A percentile compares a stretch with the other conserved stretches of the same genome.
Evolutionary conservation across 192 early-diverging fungal genomes (phyloP).

Genomic region (Coemansia sp.): DNA sequence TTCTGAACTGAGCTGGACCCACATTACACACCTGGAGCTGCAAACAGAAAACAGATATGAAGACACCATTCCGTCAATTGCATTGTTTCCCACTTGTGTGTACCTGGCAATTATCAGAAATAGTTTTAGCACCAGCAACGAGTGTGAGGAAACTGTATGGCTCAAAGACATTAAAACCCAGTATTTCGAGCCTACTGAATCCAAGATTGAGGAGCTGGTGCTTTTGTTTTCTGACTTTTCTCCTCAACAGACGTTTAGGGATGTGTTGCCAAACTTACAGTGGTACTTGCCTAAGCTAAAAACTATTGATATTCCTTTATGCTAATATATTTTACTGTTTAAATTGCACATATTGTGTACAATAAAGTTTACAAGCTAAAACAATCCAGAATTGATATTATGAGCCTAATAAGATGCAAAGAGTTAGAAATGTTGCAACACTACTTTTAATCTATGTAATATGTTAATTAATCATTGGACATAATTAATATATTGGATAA

Average conservation of each 20-base stretch:
- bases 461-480: too few species aligned
- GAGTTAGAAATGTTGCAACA: too few species aligned
- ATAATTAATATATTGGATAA: too few species aligned
- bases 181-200: neutral
- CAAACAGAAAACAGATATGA: neutral
- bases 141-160: neutral
- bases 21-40: constrained; percentile 3
- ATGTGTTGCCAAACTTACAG: neutral
- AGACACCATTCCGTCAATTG: neutral
- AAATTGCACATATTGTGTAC: neutral
- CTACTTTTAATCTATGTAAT: too few species aligned
- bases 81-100: neutral
- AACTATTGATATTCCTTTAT: neutral
- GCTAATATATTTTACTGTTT: constrained; percentile 8
- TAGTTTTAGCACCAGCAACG: neutral
- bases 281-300: constrained; percentile 4
- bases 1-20: neutral
- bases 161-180: neutral
- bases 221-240: neutral
- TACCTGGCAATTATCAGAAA: neutral
- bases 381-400: too few species aligned
- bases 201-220: constrained; percentile 8
- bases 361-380: neutral
- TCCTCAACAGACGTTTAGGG: neutral
- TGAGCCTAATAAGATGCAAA: too few species aligned